These are phyloP conservation scores for Oryza rufipogon DNA, from an alignment of 176 grass and related monocot species.

Conservation along the genomic window DNA sequence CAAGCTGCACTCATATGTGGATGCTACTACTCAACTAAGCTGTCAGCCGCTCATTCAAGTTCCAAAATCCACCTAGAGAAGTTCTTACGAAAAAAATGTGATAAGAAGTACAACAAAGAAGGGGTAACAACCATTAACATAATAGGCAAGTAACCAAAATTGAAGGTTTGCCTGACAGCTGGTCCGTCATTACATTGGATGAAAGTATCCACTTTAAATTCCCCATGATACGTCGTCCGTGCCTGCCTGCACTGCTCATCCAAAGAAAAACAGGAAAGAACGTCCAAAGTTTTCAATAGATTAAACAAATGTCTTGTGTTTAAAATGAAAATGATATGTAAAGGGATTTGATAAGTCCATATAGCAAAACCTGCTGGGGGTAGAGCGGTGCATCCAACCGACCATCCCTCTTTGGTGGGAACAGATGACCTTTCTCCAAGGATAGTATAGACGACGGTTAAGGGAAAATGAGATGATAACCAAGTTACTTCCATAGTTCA, in stretches of 20 bases:
- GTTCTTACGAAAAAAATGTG: background rate
- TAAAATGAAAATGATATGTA: conserved; percentile 4
- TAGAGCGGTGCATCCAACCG: conserved; percentile 49
- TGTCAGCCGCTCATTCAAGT: background rate
- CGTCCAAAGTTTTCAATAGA: conserved; percentile 16
- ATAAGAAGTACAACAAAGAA: conserved; percentile 14
- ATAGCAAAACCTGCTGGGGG: conserved; percentile 65
- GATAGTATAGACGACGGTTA: conserved; percentile 63
- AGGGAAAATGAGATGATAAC: conserved; percentile 31
- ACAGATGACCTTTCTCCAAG: conserved; percentile 63
- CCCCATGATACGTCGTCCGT: conserved; percentile 69
- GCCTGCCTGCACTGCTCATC: conserved; percentile 76
- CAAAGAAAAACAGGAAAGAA: conserved; percentile 31
- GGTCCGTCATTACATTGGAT: conserved; percentile 64
- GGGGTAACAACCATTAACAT: conserved; percentile 83
- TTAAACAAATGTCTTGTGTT: background rate
- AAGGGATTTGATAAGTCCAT: conserved; percentile 6
- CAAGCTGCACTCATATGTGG: background rate
- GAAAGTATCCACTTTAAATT: conserved; percentile 56
- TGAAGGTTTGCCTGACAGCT: conserved; percentile 61
- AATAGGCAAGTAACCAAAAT: conserved; percentile 86
- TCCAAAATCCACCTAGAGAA: conserved; percentile 14
- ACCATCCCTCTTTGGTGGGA: conserved; percentile 52
- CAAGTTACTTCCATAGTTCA: background rate
- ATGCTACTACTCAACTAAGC: conserved; percentile 6